Conservation (phyloP, 257 asterid genomes). For the Agastache rugosa region DNA sequence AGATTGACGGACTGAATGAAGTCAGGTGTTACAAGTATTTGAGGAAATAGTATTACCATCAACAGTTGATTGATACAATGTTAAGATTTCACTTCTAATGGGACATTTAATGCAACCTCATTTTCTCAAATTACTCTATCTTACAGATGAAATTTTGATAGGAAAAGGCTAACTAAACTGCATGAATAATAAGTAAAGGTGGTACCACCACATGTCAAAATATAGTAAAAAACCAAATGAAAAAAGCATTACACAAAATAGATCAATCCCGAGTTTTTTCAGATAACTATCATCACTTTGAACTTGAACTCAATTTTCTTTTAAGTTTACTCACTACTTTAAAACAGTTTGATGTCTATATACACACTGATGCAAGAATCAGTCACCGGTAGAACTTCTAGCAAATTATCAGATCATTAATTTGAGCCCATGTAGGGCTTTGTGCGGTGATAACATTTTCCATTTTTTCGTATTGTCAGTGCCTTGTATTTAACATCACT, state of each 20-base stretch:
- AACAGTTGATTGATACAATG: background rate
- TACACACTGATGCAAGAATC: conserved; percentile 1
- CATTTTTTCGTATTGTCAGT: background rate
- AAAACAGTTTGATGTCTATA: background rate
- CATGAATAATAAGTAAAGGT: background rate
- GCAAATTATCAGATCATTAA: background rate
- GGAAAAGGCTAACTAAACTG: conserved; percentile 17
- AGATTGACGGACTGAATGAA: conserved; percentile 10
- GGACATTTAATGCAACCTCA: background rate
- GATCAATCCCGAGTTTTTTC: background rate
- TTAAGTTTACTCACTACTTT: background rate
- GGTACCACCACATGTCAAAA: background rate
- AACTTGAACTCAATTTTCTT: background rate
- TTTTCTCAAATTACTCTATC: background rate
- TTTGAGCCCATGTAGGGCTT: background rate
- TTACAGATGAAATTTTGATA: background rate
- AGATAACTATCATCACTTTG: background rate
- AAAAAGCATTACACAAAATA: no score
- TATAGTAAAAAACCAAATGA: conserved; percentile 3
- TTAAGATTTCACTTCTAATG: background rate
- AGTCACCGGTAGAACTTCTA: background rate
- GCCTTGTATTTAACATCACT: background rate
- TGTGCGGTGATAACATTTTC: background rate
- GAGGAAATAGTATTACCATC: conserved; percentile 23
- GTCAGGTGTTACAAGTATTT: background rate